Base-by-base conservation (phyloP, 176 grass and related monocot species). In the Aegilops longissima region DNA sequence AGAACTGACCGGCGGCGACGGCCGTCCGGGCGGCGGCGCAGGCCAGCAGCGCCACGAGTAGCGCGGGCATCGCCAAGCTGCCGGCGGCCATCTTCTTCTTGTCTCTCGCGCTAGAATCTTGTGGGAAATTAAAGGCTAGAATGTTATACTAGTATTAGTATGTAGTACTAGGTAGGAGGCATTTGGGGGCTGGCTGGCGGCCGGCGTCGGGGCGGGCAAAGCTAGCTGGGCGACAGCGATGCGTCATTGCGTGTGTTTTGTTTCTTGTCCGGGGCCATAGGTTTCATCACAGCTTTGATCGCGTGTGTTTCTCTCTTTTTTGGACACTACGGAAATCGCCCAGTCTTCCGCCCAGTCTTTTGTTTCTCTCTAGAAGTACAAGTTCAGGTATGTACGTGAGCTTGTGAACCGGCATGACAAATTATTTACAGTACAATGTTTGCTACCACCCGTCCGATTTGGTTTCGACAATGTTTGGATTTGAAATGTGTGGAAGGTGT, bases 1-100 rank as follows among this genome's bases (percentile, higher is more conserved):
- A 61, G 56, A 3, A 63, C 77, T 80, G 20, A 80, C 77, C 54
- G 12, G 20, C 77, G n/a, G 4, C 58, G 34, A 42, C 12, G 34
- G 77, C 33, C 9, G 2, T 5, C 61, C 52, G 36, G 35, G 6
- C 18, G 4, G 66, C 6, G 12, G 66, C 5, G 65, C 24, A 62
- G 39, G 69, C 78, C 2, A 81, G 40, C 27, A 87, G 29, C 16
- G 40, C 70, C 54, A 86, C 18, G 54, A 80, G 54, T 18, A 73
- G 66, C 4, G 31, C 49, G 4, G 77, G 21, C 33, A 8, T 21
- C 7, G 7, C 17, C 29, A n/a, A 42, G 68, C 66, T 8, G 47
- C 18, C 35, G 56, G n/a, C 13, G 12, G 58, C 77, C 77, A 80
- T 64, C 34, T 27, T 80, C 34, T 5, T 42, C 21, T 23, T 21